These are phyloP conservation scores for Leishmania amazonensis DNA, from an alignment of 208 protist genomes.

Conservation along the genomic window DNA sequence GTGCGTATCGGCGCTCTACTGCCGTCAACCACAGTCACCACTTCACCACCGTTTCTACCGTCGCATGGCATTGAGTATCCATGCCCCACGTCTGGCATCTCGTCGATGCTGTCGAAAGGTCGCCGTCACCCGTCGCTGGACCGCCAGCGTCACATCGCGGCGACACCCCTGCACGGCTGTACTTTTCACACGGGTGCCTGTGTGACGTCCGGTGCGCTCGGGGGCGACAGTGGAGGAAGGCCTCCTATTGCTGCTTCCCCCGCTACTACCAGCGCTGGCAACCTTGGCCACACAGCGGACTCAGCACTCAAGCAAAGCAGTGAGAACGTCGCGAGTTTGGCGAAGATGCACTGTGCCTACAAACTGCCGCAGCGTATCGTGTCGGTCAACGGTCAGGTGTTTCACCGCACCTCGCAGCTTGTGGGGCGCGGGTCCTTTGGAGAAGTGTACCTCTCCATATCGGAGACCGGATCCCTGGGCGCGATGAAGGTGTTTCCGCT, in stretches of 20 bases:
- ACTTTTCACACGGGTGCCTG: not conserved
- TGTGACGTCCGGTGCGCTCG: not conserved
- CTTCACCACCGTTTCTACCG: not conserved
- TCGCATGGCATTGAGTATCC: not conserved
- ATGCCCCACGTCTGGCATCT: not conserved
- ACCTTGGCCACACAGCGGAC: not conserved
- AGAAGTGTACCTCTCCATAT: slow-evolving; percentile 68
- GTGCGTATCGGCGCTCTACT: not conserved
- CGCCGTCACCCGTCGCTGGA: not conserved
- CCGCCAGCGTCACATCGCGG: too few species aligned
- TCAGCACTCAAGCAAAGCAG: not conserved
- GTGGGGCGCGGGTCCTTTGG: slow-evolving; percentile 65
- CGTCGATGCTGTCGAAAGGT: not conserved
- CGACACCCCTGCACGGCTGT: not conserved
- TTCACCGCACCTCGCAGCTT: slow-evolving; percentile 48
- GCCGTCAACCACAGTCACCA: not conserved
- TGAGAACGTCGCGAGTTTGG: not conserved
- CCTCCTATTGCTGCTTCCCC: not conserved
- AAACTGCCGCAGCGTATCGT: slow-evolving; percentile 36
- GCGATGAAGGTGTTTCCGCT: slow-evolving; percentile 72
- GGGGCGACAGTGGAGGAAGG: too few species aligned
- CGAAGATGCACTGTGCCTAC: not conserved
- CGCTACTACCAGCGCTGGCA: not conserved
- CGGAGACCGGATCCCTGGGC: slow-evolving; percentile 60
- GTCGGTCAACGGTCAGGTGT: slow-evolving; percentile 46